phyloP scores from a whole-genome alignment of 2,329 filamentous ascomycete genomes.

The Claviceps digitariae region DNA sequence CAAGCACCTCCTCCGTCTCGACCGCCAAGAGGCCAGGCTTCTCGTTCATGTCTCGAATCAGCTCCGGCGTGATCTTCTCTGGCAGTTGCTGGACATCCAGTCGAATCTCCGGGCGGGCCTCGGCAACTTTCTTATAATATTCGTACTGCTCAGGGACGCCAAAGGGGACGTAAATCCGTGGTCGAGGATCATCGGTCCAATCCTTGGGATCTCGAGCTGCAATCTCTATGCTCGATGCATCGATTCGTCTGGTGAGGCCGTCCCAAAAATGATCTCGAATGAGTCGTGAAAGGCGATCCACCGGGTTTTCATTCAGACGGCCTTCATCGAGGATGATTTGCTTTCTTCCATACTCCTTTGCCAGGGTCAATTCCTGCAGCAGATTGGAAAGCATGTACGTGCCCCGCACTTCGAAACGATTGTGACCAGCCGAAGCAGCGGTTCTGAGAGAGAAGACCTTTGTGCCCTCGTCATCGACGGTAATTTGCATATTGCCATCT shows the following conservation, averaged over 20 bases:
- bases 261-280: constrained; percentile 91
- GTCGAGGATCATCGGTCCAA: constrained; percentile 80
- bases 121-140: constrained; percentile 74
- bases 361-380: constrained; percentile 84
- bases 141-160: constrained; percentile 78
- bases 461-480: constrained; percentile 86
- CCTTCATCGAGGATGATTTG: constrained; percentile 85
- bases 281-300: constrained; percentile 71
- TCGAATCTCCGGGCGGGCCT: constrained; percentile 66
- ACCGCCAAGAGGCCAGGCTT: constrained; percentile 83
- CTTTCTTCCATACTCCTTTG: constrained; percentile 79
- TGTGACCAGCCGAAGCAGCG: constrained; percentile 71
- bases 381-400: constrained; percentile 97
- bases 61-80: constrained; percentile 63
- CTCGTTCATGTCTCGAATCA: constrained; percentile 70
- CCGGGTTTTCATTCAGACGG: constrained; percentile 87
- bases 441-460: constrained; percentile 83
- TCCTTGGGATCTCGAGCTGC: constrained; percentile 89
- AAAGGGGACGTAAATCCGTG: constrained; percentile 78
- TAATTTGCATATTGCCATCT: constrained; percentile 91
- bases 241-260: constrained; percentile 76
- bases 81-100: constrained; percentile 75
- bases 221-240: constrained; percentile 73
- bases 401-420: constrained; percentile 80
- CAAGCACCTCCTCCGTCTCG: constrained; percentile 64